Evolutionary conservation across 2,329 filamentous ascomycete genomes (phyloP).

Genomic region (Cladosporium sp.): DNA sequence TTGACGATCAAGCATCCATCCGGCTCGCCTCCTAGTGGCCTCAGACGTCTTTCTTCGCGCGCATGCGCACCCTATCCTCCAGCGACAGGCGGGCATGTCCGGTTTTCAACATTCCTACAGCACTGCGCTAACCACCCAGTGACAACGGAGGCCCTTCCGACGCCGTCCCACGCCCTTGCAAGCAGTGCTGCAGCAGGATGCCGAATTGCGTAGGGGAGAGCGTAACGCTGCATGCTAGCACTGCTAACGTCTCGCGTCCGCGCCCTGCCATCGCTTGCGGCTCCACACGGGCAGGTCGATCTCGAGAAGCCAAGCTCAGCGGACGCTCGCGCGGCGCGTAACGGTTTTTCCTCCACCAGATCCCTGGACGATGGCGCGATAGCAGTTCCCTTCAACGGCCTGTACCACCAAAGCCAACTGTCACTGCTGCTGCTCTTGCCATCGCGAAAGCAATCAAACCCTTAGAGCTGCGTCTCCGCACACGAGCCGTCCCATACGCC

Average conservation of each 20-base stretch:
- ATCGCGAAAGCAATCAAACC: not conserved
- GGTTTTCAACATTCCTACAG: not conserved
- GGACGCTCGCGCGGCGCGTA: slow-evolving; percentile 17
- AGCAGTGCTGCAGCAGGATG: not conserved
- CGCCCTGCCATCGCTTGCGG: slow-evolving; percentile 7
- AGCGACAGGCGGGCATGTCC: slow-evolving; percentile 6
- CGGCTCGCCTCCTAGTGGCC: slow-evolving; percentile 10
- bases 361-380: slow-evolving; percentile 12
- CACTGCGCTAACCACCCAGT: not conserved
- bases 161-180: not conserved
- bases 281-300: slow-evolving; percentile 16
- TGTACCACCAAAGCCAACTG: not conserved
- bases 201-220: slow-evolving; percentile 4
- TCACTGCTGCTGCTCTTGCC: not conserved
- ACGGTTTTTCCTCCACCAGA: slow-evolving; percentile 8
- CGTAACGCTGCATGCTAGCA: not conserved
- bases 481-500: not conserved
- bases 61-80: slow-evolving; percentile 12
- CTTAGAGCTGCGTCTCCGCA: slow-evolving; percentile 12
- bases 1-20: not conserved
- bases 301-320: slow-evolving; percentile 3
- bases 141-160: slow-evolving; percentile 1
- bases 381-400: slow-evolving; percentile 2
- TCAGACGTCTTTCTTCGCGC: not conserved
- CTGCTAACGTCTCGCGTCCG: slow-evolving; percentile 3